Evolutionary conservation across 257 asterid species (phyloP).

Genomic region (Plectranthus barbatus): DNA sequence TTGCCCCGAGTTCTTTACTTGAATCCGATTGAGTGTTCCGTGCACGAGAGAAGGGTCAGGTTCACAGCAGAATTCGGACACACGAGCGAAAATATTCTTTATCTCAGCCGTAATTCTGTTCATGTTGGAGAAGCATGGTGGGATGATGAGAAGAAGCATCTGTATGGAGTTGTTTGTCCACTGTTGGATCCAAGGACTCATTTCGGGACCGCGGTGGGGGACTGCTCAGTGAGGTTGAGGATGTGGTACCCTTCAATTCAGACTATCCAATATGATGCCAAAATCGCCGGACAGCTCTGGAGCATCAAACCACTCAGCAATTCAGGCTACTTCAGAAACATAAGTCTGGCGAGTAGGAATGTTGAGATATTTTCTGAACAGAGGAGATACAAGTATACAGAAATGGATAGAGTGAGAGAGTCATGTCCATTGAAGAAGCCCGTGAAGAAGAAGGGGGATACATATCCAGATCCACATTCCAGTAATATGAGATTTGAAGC

Average conservation of each 20-base stretch:
- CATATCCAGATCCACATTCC: constrained; percentile 40
- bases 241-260: constrained; percentile 37
- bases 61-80: constrained; percentile 18
- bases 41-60: constrained; percentile 23
- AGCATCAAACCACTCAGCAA: too few relatives aligned
- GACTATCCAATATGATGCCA: constrained; percentile 32
- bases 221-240: constrained; percentile 45
- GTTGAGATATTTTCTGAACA: constrained; percentile 6
- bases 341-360: constrained; percentile 14
- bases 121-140: constrained; percentile 60
- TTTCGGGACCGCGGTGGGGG: too few relatives aligned
- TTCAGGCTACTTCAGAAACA: constrained; percentile 33
- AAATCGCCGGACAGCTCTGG: too few relatives aligned
- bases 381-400: constrained; percentile 44
- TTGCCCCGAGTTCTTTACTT: constrained; percentile 27
- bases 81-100: background rate
- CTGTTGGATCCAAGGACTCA: too few relatives aligned
- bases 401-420: constrained; percentile 20
- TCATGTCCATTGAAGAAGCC: constrained; percentile 20
- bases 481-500: constrained; percentile 5
- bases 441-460: constrained; percentile 13
- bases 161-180: too few relatives aligned
- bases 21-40: constrained; percentile 32
- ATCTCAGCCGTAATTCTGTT: constrained; percentile 12
- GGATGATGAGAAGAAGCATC: too few relatives aligned